Conservation (phyloP, 2,329 filamentous ascomycete species). For the Colletotrichum viniferum region DNA sequence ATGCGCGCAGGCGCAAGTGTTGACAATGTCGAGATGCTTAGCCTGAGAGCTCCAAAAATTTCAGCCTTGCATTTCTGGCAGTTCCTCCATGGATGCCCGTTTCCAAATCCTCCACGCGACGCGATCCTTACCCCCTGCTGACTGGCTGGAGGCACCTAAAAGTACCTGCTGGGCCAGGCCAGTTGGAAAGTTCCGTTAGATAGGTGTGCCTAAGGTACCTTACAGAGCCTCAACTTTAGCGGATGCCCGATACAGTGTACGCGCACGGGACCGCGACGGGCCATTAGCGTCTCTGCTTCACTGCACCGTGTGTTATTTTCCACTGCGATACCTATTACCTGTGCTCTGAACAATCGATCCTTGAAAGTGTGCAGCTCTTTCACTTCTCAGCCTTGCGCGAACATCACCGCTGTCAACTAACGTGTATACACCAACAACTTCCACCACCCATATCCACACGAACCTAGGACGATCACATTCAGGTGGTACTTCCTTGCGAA, state of each 20-base stretch:
- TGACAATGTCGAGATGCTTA: conserved; percentile 7
- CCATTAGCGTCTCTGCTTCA: neutral
- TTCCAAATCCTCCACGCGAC: conserved; percentile 4
- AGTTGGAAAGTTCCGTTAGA: neutral
- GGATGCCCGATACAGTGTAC: neutral
- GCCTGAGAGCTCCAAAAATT: conserved; percentile 28
- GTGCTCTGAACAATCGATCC: neutral
- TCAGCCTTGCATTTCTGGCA: conserved; percentile 35
- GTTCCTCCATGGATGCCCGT: neutral
- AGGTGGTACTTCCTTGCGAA: neutral
- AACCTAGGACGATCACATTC: neutral
- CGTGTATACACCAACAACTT: neutral
- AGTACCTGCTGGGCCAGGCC: neutral
- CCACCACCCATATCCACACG: neutral
- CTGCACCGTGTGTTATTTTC: neutral
- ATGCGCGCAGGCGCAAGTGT: conserved; percentile 20
- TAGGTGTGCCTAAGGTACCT: neutral
- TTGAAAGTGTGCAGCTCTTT: neutral
- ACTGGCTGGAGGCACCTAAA: neutral
- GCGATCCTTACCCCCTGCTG: neutral
- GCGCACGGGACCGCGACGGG: neutral
- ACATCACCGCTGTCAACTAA: neutral
- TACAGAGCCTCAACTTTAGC: neutral
- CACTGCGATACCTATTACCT: neutral
- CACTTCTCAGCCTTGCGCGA: neutral